These are phyloP conservation scores for Pythium diclinum DNA, from an alignment of 352 stramenopile genomes.

Conservation along the genomic window DNA sequence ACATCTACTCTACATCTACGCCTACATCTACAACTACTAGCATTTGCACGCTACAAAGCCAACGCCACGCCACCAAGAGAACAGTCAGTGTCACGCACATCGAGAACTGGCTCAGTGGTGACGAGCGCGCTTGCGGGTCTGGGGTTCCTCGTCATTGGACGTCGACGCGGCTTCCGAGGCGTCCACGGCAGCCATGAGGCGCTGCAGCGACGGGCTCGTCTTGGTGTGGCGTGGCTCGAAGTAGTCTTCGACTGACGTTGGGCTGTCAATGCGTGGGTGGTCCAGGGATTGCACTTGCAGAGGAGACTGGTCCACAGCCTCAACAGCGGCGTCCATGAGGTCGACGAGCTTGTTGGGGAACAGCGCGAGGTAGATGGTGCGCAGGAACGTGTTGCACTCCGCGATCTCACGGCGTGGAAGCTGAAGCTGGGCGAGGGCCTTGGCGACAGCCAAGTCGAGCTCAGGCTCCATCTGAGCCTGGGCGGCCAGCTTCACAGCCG, in stretches of 20 bases:
- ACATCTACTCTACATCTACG: background rate
- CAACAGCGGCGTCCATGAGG: background rate
- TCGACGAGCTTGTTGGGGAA: slow-evolving; percentile 16
- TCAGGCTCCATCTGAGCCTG: slow-evolving; percentile 10
- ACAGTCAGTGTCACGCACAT: background rate
- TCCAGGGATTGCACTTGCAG: slow-evolving; percentile 11
- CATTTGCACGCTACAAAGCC: background rate
- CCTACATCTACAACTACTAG: slow-evolving; percentile 1
- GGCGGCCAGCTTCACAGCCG: slow-evolving; percentile 20
- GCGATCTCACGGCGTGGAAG: slow-evolving; percentile 10
- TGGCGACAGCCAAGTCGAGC: slow-evolving; percentile 8
- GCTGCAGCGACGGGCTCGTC: slow-evolving; percentile 19
- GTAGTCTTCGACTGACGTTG: slow-evolving; percentile 25
- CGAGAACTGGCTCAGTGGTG: slow-evolving; percentile 2
- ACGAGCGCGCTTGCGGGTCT: slow-evolving; percentile 16
- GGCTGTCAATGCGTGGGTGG: slow-evolving; percentile 19
- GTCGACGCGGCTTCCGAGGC: background rate
- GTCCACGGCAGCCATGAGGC: slow-evolving; percentile 18
- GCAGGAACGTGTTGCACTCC: slow-evolving; percentile 12
- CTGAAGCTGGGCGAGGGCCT: slow-evolving; percentile 16
- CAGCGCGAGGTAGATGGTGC: slow-evolving; percentile 15
- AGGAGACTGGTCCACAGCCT: background rate
- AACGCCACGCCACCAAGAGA: background rate
- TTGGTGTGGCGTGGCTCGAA: slow-evolving; percentile 21
- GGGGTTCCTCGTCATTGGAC: slow-evolving; percentile 1